Conservation (phyloP, 2,329 filamentous ascomycete genomes). For the Chrysoporthe cubensis region DNA sequence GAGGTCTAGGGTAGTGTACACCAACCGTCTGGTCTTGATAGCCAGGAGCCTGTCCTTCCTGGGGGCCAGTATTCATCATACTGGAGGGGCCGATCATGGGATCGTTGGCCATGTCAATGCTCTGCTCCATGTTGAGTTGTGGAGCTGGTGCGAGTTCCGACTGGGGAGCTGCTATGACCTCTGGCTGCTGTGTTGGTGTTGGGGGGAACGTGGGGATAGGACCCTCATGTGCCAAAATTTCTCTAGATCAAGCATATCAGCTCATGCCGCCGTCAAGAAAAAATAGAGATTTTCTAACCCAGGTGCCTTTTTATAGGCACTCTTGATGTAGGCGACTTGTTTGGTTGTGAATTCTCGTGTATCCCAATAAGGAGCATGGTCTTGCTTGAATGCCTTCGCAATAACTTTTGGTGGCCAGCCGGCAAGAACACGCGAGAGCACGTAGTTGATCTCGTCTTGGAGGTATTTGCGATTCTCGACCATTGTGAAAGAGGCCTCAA, state of each 20-base stretch:
- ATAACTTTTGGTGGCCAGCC: constrained; percentile 15
- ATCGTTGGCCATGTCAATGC: background rate
- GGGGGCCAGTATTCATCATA: background rate
- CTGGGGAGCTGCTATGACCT: background rate
- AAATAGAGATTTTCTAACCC: constrained; percentile 9
- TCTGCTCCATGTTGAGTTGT: background rate
- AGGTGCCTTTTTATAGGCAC: constrained; percentile 15
- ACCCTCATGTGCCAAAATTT: constrained; percentile 15
- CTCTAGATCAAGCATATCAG: background rate
- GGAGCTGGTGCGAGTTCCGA: background rate
- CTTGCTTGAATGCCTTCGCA: constrained; percentile 25
- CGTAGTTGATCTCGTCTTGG: constrained; percentile 23
- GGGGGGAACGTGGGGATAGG: constrained; percentile 18
- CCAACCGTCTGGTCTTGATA: background rate
- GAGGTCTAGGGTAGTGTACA: background rate
- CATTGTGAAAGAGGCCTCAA: constrained; percentile 7
- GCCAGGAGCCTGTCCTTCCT: background rate
- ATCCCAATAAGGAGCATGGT: constrained; percentile 18
- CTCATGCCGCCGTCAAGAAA: too few relatives aligned
- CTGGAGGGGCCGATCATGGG: background rate
- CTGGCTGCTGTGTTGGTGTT: constrained; percentile 6
- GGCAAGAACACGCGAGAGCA: constrained; percentile 15
- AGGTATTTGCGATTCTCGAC: constrained; percentile 26
- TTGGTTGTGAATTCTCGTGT: constrained; percentile 20
- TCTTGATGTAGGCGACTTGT: constrained; percentile 25